A percentile compares a stretch with the other conserved stretches of the same genome.
phyloP scores from a whole-genome alignment of 768 basidiomycete genomes.

The Lentinula boryana region DNA sequence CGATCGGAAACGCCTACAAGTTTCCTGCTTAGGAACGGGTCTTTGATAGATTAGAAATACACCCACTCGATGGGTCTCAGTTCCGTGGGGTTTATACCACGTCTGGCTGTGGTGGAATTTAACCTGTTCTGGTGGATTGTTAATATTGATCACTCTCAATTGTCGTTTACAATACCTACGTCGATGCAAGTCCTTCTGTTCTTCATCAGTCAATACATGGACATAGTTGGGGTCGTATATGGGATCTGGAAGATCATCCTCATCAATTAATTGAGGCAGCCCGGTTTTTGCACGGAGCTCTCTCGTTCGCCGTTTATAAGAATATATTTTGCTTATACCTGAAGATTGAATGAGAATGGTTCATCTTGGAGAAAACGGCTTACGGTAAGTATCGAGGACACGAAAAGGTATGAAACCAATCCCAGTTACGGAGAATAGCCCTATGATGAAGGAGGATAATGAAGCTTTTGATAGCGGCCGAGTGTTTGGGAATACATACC shows the following conservation, averaged over 20 bases:
- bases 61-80: constrained; percentile 67
- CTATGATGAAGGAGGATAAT: constrained; percentile 22
- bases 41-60: neutral
- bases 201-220: constrained; percentile 60
- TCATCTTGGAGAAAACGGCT: constrained; percentile 9
- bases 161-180: constrained; percentile 36
- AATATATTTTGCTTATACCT: constrained; percentile 75
- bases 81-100: constrained; percentile 85
- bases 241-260: constrained; percentile 80
- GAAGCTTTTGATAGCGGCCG: neutral
- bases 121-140: constrained; percentile 45
- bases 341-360: neutral
- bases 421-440: constrained; percentile 75
- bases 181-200: constrained; percentile 59
- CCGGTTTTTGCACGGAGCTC: constrained; percentile 55
- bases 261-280: constrained; percentile 64
- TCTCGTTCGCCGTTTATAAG: constrained; percentile 57
- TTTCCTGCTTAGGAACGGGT: neutral
- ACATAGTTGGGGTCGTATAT: constrained; percentile 63
- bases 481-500: constrained; percentile 31
- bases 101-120: constrained; percentile 69
- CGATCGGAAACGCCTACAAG: constrained; percentile 36
- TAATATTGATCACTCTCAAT: neutral
- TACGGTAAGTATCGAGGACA: constrained; percentile 70
- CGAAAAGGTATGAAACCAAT: constrained; percentile 77